These are phyloP conservation scores for Leccinum incarnatum DNA, from an alignment of 768 basidiomycete genomes.

Conservation along the genomic window DNA sequence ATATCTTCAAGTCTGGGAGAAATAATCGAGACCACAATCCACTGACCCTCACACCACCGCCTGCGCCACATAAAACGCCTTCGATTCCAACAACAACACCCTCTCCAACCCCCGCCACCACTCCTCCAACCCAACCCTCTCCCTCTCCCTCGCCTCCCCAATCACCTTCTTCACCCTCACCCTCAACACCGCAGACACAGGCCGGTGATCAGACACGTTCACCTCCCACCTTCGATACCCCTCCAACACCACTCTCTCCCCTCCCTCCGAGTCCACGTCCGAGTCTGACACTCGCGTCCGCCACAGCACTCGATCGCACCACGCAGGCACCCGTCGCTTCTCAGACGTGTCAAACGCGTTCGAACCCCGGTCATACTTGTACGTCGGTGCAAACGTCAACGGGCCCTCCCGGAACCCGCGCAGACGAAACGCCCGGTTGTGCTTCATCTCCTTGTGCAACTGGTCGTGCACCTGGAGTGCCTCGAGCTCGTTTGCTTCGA, in stretches of 20 bases:
- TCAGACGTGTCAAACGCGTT: conserved; percentile 84
- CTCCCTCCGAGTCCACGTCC: conserved; percentile 38
- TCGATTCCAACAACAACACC: conserved; percentile 30
- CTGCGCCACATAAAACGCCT: conserved; percentile 35
- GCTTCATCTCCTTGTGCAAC: conserved; percentile 82
- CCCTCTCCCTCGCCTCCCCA: conserved; percentile 51
- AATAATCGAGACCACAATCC: background rate
- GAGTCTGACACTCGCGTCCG: conserved; percentile 29
- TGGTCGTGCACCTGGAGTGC: conserved; percentile 79
- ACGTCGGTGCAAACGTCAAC: conserved; percentile 84
- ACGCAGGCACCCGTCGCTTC: conserved; percentile 87
- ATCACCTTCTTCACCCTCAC: conserved; percentile 73
- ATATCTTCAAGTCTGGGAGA: background rate
- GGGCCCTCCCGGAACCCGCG: conserved; percentile 80
- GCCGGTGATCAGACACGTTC: conserved; percentile 88
- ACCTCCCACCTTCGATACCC: conserved; percentile 82
- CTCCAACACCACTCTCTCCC: conserved; percentile 57
- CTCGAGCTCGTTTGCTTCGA: conserved; percentile 64
- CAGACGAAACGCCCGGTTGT: conserved; percentile 84
- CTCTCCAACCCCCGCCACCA: conserved; percentile 46
- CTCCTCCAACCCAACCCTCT: conserved; percentile 53
- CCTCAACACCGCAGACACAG: conserved; percentile 76
- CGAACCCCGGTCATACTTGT: conserved; percentile 87
- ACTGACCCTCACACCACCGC: conserved; percentile 21
- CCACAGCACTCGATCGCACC: conserved; percentile 95